These are phyloP conservation scores for Calocybe cyanea DNA, from an alignment of 768 basidiomycete species.

Conservation along the genomic window DNA sequence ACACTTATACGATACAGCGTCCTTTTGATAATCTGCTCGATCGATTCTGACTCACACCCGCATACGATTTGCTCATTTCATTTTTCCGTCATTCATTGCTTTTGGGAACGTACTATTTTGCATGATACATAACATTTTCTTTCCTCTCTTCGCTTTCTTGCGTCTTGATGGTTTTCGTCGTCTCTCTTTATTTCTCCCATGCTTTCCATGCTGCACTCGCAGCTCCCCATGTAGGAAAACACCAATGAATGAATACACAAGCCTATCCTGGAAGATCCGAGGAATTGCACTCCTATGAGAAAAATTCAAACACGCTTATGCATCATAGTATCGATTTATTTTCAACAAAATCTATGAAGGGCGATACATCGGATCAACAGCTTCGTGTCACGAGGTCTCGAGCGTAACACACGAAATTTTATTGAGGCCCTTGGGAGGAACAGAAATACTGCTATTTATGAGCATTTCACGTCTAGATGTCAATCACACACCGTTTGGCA, in stretches of 20 bases:
- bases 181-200: not conserved
- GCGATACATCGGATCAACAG: too few relatives aligned
- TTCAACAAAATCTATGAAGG: too few relatives aligned
- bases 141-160: not conserved
- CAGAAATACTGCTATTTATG: too few relatives aligned
- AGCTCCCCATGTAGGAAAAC: not conserved
- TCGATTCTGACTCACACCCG: not conserved
- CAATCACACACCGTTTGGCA: too few relatives aligned
- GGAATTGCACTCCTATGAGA: too few relatives aligned
- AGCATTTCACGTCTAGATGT: too few relatives aligned
- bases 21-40: conserved; percentile 7
- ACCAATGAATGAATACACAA: not conserved
- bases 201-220: not conserved
- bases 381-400: too few relatives aligned
- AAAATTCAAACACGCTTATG: too few relatives aligned
- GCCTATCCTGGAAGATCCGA: too few relatives aligned
- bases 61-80: not conserved
- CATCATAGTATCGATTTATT: too few relatives aligned
- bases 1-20: conserved; percentile 1
- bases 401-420: too few relatives aligned
- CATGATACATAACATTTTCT: conserved; percentile 3
- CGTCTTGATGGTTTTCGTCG: not conserved
- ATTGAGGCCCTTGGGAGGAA: too few relatives aligned
- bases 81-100: not conserved
- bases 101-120: conserved; percentile 7